These are phyloP conservation scores for Byssothecium circinans DNA, from an alignment of 2,329 filamentous ascomycete genomes.

Conservation along the genomic window DNA sequence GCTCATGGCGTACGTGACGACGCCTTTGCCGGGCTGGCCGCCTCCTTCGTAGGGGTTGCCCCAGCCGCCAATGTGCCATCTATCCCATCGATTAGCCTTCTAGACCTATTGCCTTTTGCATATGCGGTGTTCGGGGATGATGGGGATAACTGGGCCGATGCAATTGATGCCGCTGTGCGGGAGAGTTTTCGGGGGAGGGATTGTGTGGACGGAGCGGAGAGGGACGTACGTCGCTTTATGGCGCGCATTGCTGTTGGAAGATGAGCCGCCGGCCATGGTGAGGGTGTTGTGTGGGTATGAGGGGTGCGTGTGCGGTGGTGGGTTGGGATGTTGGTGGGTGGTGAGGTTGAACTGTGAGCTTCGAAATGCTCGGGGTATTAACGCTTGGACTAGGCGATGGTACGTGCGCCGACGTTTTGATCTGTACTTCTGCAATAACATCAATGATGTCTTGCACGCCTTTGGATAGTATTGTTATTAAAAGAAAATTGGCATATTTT, in stretches of 20 bases:
- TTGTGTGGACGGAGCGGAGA: constrained; percentile 7
- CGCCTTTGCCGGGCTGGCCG: constrained; percentile 58
- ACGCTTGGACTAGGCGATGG: not conserved
- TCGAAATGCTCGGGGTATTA: not conserved
- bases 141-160: constrained; percentile 1
- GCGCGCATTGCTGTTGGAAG: constrained; percentile 26
- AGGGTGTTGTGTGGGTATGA: constrained; percentile 5
- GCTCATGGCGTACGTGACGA: constrained; percentile 73
- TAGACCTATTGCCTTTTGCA: too few relatives aligned
- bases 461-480: too few relatives aligned
- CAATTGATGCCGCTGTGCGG: constrained; percentile 7
- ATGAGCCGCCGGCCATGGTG: constrained; percentile 38
- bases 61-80: constrained; percentile 43
- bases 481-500: too few relatives aligned
- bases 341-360: not conserved
- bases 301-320: constrained; percentile 1
- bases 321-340: constrained; percentile 4
- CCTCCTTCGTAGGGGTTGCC: constrained; percentile 45
- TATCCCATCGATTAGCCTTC: constrained; percentile 17
- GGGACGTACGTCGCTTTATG: constrained; percentile 34
- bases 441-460: not conserved
- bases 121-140: not conserved
- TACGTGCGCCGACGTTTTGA: not conserved
- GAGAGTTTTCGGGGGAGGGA: not conserved
- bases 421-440: too few relatives aligned